A percentile compares a stretch with the other conserved stretches of the same genome.
Conservation (phyloP, 2,329 filamentous ascomycete species). For the Epicoccum sorghinum region DNA sequence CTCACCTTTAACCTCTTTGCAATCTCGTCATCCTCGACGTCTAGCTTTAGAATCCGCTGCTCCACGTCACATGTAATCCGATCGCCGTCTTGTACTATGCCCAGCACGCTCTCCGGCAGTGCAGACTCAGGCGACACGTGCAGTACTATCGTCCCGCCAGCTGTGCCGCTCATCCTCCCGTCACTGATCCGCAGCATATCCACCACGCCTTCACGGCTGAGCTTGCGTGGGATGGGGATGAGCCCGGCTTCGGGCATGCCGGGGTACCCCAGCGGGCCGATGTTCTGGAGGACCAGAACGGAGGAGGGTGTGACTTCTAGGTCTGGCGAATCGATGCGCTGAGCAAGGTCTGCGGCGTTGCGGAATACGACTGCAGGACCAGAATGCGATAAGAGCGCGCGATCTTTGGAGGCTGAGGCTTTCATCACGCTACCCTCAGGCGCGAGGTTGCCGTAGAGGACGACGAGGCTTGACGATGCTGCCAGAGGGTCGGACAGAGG, state of each 20-base stretch:
- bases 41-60: constrained; percentile 49
- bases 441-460: constrained; percentile 83
- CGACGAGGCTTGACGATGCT: constrained; percentile 78
- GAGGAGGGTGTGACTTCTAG: constrained; percentile 76
- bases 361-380: constrained; percentile 82
- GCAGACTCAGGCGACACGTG: constrained; percentile 61
- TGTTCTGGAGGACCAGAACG: constrained; percentile 86
- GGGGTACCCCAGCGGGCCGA: constrained; percentile 86
- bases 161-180: constrained; percentile 62
- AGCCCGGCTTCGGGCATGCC: constrained; percentile 93
- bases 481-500: constrained; percentile 82
- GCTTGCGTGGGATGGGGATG: constrained; percentile 76
- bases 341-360: constrained; percentile 77
- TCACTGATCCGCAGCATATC: constrained; percentile 62
- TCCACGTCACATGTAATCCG: constrained; percentile 55
- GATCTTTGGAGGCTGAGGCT: constrained; percentile 90
- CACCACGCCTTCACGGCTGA: constrained; percentile 54
- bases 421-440: constrained; percentile 89
- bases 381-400: constrained; percentile 67
- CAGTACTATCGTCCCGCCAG: constrained; percentile 61
- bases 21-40: constrained; percentile 52
- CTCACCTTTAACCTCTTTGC: constrained; percentile 44
- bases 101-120: constrained; percentile 56
- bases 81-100: constrained; percentile 57
- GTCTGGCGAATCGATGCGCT: constrained; percentile 71